Evolutionary conservation across 352 stramenopile species (phyloP).

Genomic region (Plasmopara halstedii): DNA sequence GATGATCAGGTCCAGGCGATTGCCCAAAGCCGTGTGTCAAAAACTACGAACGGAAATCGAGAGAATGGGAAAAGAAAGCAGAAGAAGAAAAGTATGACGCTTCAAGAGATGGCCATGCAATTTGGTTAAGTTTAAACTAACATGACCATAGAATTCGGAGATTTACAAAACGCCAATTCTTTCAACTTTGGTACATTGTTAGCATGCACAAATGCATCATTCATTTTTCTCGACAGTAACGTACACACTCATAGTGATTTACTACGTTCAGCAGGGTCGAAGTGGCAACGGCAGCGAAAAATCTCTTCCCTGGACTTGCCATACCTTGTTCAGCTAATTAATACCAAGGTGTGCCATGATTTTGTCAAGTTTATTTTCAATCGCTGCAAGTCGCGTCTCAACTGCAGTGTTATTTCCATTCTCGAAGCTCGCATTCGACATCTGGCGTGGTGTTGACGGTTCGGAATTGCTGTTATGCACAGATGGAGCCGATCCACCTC

Average conservation of each 20-base stretch:
- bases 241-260: not conserved
- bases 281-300: no score
- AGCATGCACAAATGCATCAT: slow-evolving; percentile 6
- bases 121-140: slow-evolving; percentile 43
- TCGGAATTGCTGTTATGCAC: slow-evolving; percentile 33
- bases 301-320: not conserved
- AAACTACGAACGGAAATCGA: slow-evolving; percentile 11
- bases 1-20: slow-evolving; percentile 71
- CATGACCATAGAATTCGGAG: slow-evolving; percentile 7
- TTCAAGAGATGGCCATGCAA: slow-evolving; percentile 76
- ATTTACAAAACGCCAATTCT: no score
- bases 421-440: slow-evolving; percentile 16
- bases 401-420: slow-evolving; percentile 16
- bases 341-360: slow-evolving; percentile 82
- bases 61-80: slow-evolving; percentile 58
- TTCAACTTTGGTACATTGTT: not conserved
- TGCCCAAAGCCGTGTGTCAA: slow-evolving; percentile 45
- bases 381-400: slow-evolving; percentile 58
- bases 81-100: slow-evolving; percentile 80
- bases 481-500: slow-evolving; percentile 7
- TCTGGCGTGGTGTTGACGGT: slow-evolving; percentile 41
- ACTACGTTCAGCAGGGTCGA: not conserved
- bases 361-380: slow-evolving; percentile 86
- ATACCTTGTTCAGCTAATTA: slow-evolving; percentile 21
- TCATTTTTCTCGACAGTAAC: not conserved